phyloP scores from a whole-genome alignment of 2,329 filamentous ascomycete species.

The Zarea fungicola region DNA sequence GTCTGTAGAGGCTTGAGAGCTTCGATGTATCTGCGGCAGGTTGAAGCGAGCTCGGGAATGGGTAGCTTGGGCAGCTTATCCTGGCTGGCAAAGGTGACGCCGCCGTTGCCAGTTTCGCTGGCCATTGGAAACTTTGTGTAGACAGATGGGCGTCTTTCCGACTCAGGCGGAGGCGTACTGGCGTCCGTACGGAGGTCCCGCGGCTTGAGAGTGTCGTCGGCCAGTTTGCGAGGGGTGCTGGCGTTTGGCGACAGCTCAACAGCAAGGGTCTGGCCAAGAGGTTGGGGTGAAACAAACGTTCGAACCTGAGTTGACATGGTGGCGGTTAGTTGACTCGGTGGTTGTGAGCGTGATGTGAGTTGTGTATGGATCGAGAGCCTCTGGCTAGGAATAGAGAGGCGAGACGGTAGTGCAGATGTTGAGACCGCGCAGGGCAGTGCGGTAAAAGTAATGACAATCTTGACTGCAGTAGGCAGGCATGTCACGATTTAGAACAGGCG shows the following conservation, averaged over 20 bases:
- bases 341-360: conserved; percentile 2
- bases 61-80: conserved; percentile 87
- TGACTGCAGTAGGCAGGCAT: conserved; percentile 81
- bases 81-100: conserved; percentile 85
- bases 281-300: conserved; percentile 57
- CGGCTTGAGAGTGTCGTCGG: conserved; percentile 18
- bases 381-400: conserved; percentile 61
- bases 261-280: conserved; percentile 65
- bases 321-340: conserved; percentile 17
- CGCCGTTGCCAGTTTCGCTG: conserved; percentile 53
- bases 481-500: conserved; percentile 17
- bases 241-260: conserved; percentile 32
- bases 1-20: conserved; percentile 77
- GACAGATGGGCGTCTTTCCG: conserved; percentile 11
- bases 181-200: neutral
- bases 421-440: conserved; percentile 79
- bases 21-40: conserved; percentile 73
- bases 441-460: conserved; percentile 91
- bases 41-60: conserved; percentile 79
- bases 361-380: neutral
- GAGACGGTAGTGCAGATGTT: conserved; percentile 76
- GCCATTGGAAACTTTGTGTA: conserved; percentile 47
- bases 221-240: neutral
- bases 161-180: conserved; percentile 1
- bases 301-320: conserved; percentile 34